Base-by-base conservation (phyloP, 2,329 filamentous ascomycete species). In the Akanthomyces uredinophilus region DNA sequence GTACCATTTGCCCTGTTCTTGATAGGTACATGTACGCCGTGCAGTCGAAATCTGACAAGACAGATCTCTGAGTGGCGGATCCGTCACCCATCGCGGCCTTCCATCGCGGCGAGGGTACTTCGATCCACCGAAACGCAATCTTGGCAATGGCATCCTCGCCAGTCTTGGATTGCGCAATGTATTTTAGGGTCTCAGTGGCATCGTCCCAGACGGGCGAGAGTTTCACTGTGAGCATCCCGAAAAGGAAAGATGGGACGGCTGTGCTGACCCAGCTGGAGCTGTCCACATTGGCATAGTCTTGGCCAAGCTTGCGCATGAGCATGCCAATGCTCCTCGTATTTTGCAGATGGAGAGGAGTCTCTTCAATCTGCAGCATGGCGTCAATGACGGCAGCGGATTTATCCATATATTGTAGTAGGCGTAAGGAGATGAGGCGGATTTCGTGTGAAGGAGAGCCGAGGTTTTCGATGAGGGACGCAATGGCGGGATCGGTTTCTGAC, bases 151-250 rank as follows among this genome's bases (percentile, higher is more conserved):
- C 78, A 37, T 88, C 86, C 71, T 97, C 92, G 24, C 91, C 92
- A 44, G 78, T 75, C 66, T 89, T 87, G 24, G 82, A 83, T 66
- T 90, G 83, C 22, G 87, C 84, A 60, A 99, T 87, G 57, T 88
- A 82, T 69, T 91, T 89, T 69, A 99, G 77, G 0, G 90, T 87
- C 60, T 87, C 83, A 56, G 89, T 86, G 0, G 91, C 85, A 68
- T 96, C 91, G 64, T 96, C 91, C 91, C 94, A 97, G 6, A 96
- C 80, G 41, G 92, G 92, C 0, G 92, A 85, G 66, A 97, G 81
- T 67, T 89, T 91, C 54, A 96, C 87, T 0, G 93, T 95, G 64
- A 98, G 82, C 74, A 97, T 83, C 54, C 95, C 95, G 68, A 97
- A 96, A 68, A 92, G 87, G 69, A 93, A 98, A 0, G 85, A 82